Conservation (phyloP, 2,329 filamentous ascomycete species). For the Fusarium algeriense region DNA sequence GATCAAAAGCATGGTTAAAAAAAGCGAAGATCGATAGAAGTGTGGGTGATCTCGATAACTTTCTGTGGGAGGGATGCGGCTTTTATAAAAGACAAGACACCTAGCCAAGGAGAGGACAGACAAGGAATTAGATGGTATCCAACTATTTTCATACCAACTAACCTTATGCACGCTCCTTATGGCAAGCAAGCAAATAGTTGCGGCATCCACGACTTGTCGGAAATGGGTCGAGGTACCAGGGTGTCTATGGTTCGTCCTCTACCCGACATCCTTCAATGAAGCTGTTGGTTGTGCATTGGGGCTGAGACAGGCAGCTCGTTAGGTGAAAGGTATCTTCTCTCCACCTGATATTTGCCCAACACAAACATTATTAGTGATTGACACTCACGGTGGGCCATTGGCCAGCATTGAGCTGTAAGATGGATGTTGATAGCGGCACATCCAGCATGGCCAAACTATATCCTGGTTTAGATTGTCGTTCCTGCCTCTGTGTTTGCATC, state of each 20-base stretch:
- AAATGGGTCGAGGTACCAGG: slow-evolving; percentile 36
- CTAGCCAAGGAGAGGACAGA: slow-evolving; percentile 10
- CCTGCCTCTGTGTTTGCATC: slow-evolving; percentile 25
- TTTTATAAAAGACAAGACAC: slow-evolving; percentile 39
- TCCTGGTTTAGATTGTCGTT: slow-evolving; percentile 8
- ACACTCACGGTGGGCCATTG: slow-evolving; percentile 10
- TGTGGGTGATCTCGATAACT: slow-evolving; percentile 42
- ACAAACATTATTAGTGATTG: not conserved
- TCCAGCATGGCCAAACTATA: not conserved
- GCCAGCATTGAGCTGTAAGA: slow-evolving; percentile 3
- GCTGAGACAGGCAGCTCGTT: slow-evolving; percentile 49
- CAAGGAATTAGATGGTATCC: slow-evolving; percentile 9
- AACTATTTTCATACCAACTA: slow-evolving; percentile 4
- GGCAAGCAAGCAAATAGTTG: slow-evolving; percentile 36
- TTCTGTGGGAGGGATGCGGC: slow-evolving; percentile 40
- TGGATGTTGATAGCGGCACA: not conserved
- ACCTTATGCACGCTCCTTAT: slow-evolving; percentile 20
- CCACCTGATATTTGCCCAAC: slow-evolving; percentile 15
- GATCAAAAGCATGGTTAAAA: slow-evolving; percentile 49
- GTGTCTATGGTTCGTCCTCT: slow-evolving; percentile 33
- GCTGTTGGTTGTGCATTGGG: slow-evolving; percentile 51
- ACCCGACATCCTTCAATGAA: slow-evolving; percentile 38
- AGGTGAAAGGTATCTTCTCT: slow-evolving; percentile 7
- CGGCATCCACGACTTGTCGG: slow-evolving; percentile 12
- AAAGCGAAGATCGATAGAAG: not conserved